Conservation (phyloP, 768 basidiomycete genomes). For the Mycena indigotica region DNA sequence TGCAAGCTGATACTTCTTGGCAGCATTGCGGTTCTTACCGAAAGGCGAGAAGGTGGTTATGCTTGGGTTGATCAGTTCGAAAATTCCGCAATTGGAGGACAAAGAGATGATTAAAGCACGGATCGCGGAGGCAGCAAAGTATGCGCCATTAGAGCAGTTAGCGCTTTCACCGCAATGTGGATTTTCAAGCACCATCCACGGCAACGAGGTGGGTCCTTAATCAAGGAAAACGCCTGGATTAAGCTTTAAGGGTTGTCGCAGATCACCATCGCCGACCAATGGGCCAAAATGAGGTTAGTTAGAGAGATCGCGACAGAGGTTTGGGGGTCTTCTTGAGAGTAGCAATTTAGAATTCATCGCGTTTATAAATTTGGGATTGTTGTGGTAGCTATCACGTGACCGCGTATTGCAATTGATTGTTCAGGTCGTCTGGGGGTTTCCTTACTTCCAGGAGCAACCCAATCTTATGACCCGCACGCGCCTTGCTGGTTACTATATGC, state of each 20-base stretch:
- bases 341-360: too few species aligned
- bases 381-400: too few species aligned
- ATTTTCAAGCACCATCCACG: constrained; percentile 22
- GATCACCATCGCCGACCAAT: constrained; percentile 23
- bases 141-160: constrained; percentile 22
- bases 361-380: too few species aligned
- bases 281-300: constrained; percentile 25
- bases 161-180: constrained; percentile 23
- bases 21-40: constrained; percentile 35
- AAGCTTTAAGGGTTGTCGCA: constrained; percentile 3
- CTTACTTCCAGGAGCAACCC: too few species aligned
- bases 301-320: constrained; percentile 19
- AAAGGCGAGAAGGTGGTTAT: constrained; percentile 25
- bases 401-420: too few species aligned
- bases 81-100: constrained; percentile 20
- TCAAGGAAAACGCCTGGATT: too few species aligned
- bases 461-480: too few species aligned
- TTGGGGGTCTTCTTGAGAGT: constrained; percentile 11
- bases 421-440: too few species aligned
- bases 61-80: constrained; percentile 23
- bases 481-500: too few species aligned
- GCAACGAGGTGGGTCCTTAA: constrained; percentile 22
- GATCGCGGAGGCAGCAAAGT: constrained; percentile 24
- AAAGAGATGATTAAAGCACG: constrained; percentile 20
- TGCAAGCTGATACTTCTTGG: neutral